phyloP scores from a whole-genome alignment of 441 rosid species.

The Bocquillonia castaneifolia region DNA sequence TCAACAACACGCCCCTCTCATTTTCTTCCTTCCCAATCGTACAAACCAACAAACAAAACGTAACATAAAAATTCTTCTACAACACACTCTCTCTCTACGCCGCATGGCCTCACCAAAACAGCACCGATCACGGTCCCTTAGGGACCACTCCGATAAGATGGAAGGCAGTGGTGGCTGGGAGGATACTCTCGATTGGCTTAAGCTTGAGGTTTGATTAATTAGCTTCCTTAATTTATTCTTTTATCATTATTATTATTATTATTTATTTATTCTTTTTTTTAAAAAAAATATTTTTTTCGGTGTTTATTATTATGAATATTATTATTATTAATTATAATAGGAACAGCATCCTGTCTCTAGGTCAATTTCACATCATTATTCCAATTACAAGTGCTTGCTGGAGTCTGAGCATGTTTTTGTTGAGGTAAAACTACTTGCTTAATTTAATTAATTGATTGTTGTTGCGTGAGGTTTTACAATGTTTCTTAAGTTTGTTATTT shows the following conservation, averaged over 20 bases:
- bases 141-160: conserved; percentile 48
- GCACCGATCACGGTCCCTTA: conserved; percentile 43
- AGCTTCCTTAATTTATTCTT: conserved; percentile 1
- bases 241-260: neutral
- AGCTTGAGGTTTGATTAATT: conserved; percentile 49
- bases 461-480: neutral
- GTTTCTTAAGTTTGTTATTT: neutral
- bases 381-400: conserved; percentile 62
- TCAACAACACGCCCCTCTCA: conserved; percentile 19
- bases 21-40: neutral
- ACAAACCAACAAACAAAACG: neutral
- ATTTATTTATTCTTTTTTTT: neutral
- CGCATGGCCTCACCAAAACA: conserved; percentile 51
- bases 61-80: neutral
- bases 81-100: neutral
- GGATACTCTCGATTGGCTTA: conserved; percentile 77
- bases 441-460: neutral
- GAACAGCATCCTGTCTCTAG: conserved; percentile 41
- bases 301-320: conserved; percentile 13
- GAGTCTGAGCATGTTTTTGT: conserved; percentile 57
- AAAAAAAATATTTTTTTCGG: neutral
- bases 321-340: neutral
- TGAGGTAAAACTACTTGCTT: conserved; percentile 39
- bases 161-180: conserved; percentile 85
- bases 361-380: conserved; percentile 45